phyloP scores from a whole-genome alignment of 495 filamentous ascomycete species.

The Annulohypoxylon maeteangense region DNA sequence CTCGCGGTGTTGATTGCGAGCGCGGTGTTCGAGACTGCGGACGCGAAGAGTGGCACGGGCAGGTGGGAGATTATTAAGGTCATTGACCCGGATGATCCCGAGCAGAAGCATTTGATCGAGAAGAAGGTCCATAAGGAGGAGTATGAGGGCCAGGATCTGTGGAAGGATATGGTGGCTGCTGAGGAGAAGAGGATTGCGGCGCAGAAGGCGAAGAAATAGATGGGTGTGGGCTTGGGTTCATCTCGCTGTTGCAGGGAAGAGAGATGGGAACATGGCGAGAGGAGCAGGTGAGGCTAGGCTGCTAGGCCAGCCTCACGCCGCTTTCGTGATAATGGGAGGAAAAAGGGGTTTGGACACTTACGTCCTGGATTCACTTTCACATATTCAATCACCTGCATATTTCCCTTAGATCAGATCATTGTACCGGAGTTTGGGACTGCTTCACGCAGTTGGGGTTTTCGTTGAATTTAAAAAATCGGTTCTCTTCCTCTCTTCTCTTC shows the following conservation, averaged over 20 bases:
- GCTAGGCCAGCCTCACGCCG: not conserved
- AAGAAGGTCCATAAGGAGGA: constrained; percentile 77
- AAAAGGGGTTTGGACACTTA: not conserved
- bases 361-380: not conserved
- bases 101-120: constrained; percentile 76
- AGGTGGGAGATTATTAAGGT: constrained; percentile 79
- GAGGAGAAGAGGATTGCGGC: constrained; percentile 75
- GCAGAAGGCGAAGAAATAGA: constrained; percentile 60
- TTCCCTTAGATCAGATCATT: constrained; percentile 35
- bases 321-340: not conserved
- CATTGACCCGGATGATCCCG: constrained; percentile 75
- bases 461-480: not conserved
- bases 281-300: not conserved
- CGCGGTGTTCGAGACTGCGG: constrained; percentile 88
- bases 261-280: not conserved
- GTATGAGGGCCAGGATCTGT: constrained; percentile 83
- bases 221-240: not conserved
- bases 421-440: constrained; percentile 22
- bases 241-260: not conserved
- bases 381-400: constrained; percentile 18
- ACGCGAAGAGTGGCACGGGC: constrained; percentile 79
- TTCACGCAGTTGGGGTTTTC: constrained; percentile 25
- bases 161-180: constrained; percentile 86
- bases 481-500: constrained; percentile 18
- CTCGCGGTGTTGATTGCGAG: constrained; percentile 87